Base-by-base conservation (phyloP, 2,329 filamentous ascomycete genomes). In the Acarospora socialis region DNA sequence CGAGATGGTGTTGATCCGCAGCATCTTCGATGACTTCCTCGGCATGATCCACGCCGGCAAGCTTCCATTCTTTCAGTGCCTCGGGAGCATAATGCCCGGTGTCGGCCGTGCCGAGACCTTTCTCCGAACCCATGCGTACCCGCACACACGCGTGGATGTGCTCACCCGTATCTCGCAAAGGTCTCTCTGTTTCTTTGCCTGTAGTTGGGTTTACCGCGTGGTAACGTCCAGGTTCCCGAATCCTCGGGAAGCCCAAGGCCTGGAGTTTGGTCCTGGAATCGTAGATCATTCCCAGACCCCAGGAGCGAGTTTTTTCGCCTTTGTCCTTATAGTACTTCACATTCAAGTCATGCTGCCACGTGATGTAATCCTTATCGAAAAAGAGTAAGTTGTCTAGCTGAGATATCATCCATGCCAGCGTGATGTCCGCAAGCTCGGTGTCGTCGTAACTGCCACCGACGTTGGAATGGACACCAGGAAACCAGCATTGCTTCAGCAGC, bases 401-500 rank as follows among this genome's bases (percentile, higher is more conserved):
- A n/a, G 42, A 43, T 31, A 60, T 56, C 57, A 58, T 57, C 56
- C 55, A 59, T 5, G 52, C 54, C 5, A 58, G 41, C 2, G 54
- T 53, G 13, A 58, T 53, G 28, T 58, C 51, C 4, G 53, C 47
- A 5, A 54, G 45, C 7, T 46, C 43, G 4, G 48, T 45, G 14
- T 52, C 47, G 3, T 32, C 32, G 24, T 57, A 60, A 0, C 63
- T 61, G 16, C 66, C 66, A 3, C 66, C 66, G 2, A 68, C 50
- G 34, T 68, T 65, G 7, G 58, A 55, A 41, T 71, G 67, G 17
- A 56, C 59, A 7, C 67, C 67, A 0, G 66, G 65, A 34, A 70
- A 70, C 67, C 67, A 70, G 6, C 64, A 61, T 44, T 70, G 66
- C n/a, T 58, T 54, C 17, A 69, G 46, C 16, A 43, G 49, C n/a